Evolutionary conservation across 1,139 yeast species (phyloP).

Genomic region (Taphrina confusa): DNA sequence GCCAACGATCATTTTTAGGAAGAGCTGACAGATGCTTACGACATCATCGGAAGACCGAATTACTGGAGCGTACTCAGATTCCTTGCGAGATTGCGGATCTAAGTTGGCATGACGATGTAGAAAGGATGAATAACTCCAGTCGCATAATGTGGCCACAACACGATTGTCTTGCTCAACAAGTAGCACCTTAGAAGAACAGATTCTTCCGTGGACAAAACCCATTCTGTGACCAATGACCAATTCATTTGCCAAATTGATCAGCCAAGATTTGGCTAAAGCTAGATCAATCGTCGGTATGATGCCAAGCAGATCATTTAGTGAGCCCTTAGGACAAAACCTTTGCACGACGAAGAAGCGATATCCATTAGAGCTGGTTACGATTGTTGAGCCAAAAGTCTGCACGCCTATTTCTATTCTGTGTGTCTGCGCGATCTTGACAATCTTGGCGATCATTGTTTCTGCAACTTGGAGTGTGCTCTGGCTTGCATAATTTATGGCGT

Average conservation of each 20-base stretch:
- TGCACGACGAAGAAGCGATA: slow-evolving; percentile 73
- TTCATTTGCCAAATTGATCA: slow-evolving; percentile 81
- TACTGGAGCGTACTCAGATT: background rate
- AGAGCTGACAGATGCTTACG: slow-evolving; percentile 85
- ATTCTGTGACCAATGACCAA: slow-evolving; percentile 77
- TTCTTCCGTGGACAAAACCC: slow-evolving; percentile 72
- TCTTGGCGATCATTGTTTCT: background rate
- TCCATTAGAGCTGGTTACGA: slow-evolving; percentile 47
- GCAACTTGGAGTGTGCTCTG: background rate
- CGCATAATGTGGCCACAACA: slow-evolving; percentile 62
- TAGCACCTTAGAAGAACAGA: slow-evolving; percentile 64
- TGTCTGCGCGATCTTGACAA: background rate
- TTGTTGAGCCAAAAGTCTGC: background rate
- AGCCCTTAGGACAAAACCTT: slow-evolving; percentile 62
- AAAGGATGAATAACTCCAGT: slow-evolving; percentile 70
- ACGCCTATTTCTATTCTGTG: background rate
- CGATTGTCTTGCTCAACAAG: slow-evolving; percentile 51
- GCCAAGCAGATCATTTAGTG: slow-evolving; percentile 66
- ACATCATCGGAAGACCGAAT: slow-evolving; percentile 56
- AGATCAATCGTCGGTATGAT: slow-evolving; percentile 68
- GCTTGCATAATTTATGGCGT: background rate
- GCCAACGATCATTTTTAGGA: slow-evolving; percentile 72
- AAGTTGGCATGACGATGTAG: slow-evolving; percentile 58
- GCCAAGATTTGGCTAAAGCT: slow-evolving; percentile 82
- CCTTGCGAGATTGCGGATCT: slow-evolving; percentile 19